These are phyloP conservation scores for Paramecium sexaurelia DNA, from an alignment of 73 alveolate genomes.

Conservation along the genomic window DNA sequence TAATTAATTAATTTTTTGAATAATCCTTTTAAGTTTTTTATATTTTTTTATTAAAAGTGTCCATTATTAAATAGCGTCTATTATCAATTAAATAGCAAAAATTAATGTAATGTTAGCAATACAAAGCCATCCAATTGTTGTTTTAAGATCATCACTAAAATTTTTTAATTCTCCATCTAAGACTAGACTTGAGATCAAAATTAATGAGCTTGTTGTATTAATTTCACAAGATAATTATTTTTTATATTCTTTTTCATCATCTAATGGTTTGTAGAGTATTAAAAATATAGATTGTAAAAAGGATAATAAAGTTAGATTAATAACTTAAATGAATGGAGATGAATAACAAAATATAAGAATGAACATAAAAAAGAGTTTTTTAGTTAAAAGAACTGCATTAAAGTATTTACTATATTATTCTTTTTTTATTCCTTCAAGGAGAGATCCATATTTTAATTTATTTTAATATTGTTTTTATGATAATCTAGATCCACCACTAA, in stretches of 20 bases:
- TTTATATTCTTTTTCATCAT: not conserved
- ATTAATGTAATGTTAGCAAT: not conserved
- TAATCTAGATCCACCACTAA: not conserved
- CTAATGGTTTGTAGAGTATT: not conserved
- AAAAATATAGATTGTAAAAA: not conserved
- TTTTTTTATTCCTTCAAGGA: not conserved
- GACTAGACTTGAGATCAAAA: not conserved
- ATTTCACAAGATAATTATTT: slow-evolving; percentile 4
- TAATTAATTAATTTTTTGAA: too few species aligned
- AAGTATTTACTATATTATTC: not conserved
- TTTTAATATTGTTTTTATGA: not conserved
- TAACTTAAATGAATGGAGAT: not conserved
- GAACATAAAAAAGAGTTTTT: not conserved
- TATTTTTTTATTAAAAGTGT: not conserved
- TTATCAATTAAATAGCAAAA: not conserved
- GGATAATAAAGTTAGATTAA: not conserved
- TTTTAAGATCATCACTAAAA: not conserved
- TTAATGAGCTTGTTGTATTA: not conserved
- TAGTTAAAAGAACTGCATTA: not conserved
- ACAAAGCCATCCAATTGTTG: slow-evolving; percentile 7
- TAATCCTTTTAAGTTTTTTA: too few species aligned
- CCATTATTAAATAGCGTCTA: not conserved
- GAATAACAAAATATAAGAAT: not conserved
- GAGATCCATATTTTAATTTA: not conserved
- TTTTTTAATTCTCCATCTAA: not conserved